phyloP scores from a whole-genome alignment of 2,329 filamentous ascomycete genomes.

The Stagonosporopsis rhizophila region DNA sequence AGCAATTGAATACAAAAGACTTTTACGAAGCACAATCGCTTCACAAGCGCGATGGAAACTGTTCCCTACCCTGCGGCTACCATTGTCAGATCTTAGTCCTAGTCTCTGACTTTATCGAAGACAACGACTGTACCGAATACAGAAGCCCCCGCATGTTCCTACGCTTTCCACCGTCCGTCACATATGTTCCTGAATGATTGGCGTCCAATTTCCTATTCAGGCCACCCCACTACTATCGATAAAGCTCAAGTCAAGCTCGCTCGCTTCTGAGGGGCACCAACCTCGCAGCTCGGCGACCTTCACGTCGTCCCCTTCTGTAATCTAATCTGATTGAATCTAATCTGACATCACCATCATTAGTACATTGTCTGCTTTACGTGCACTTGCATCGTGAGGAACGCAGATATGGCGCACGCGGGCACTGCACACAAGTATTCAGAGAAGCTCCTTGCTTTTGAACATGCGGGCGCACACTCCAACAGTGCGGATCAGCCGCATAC shows the following conservation, averaged over 20 bases:
- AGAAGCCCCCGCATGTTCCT: neutral
- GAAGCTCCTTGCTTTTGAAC: constrained; percentile 56
- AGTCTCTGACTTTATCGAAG: neutral
- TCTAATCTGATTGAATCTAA: constrained; percentile 4
- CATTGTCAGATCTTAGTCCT: neutral
- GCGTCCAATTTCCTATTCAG: neutral
- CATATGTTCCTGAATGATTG: neutral
- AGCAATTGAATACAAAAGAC: neutral
- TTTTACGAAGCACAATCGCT: neutral
- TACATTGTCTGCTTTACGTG: neutral
- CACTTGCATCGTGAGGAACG: neutral
- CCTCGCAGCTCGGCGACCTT: neutral
- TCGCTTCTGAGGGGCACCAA: constrained; percentile 1
- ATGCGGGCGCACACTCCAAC: constrained; percentile 29
- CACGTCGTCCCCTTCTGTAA: neutral
- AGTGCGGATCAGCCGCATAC: constrained; percentile 53
- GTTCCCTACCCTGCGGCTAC: neutral
- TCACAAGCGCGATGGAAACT: neutral
- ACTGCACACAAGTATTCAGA: constrained; percentile 52
- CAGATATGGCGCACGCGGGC: constrained; percentile 46
- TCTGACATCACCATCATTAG: neutral
- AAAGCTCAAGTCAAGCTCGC: neutral
- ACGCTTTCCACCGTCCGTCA: neutral
- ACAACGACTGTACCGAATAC: neutral
- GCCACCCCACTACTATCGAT: constrained; percentile 10